Base-by-base conservation (phyloP, 78 protist genomes). In the Dictyostelium capitatum region DNA sequence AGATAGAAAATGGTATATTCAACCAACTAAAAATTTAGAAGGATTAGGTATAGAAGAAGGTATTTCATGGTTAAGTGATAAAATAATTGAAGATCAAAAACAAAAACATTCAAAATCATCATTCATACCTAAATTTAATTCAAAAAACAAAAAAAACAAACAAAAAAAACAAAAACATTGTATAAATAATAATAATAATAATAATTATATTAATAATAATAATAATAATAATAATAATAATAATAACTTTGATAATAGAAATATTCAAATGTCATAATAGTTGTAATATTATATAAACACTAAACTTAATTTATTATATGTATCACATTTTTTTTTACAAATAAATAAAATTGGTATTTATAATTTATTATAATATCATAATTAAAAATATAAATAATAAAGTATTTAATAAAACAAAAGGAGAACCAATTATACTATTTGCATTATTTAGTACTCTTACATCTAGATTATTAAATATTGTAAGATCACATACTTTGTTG, bases 1-100 rank as follows among this genome's bases (percentile, higher is more conserved):
- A 41, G 91, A 92, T 48, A 72, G 96, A 69, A 93, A 85, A 25
- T 93, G 96, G 96, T 89, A 85, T 46, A 20, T 83, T 28, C 96
- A 93, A 54, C 83, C 90, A 46, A 85, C 90, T 15, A 70, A 15
- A 32, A 85, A 85, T 12, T 51, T 78, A 10, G 73, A 72, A 32
- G 92, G 92, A 7, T 57, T 77, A 11, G 96, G 96, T 48, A 41
- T 85, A n/a, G 65, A 77, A 17, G 96, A 93, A 64, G 96, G 96
- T 25, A 23, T 93, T 3, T 82, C 62, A 32, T 93, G 96, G 96
- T 77, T 79, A 77, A 6, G 30, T 15, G 51, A 20, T 6, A 77
- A 87, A 87, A 30, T 50, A 30, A 48, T 57, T 32, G 83, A 87
- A 59, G 50, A 54, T 10, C 51, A 37, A 30, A 77, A 77, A 78